Conservation (phyloP, 139 green algal genomes). For the Coelastrella sp. region DNA sequence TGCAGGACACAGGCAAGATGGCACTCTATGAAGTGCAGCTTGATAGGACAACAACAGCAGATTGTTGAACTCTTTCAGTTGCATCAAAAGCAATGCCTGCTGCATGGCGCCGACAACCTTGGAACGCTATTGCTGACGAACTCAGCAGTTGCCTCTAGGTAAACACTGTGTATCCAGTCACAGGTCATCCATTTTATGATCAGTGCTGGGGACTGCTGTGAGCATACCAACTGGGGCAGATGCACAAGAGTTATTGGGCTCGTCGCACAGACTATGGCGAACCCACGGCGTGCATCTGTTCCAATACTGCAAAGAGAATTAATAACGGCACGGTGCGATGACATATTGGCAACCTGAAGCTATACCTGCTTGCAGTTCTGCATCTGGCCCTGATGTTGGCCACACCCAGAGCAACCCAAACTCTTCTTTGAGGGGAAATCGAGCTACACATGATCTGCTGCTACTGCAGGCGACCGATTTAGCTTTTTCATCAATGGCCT, state of each 20-base stretch:
- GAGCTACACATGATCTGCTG: slow-evolving; percentile 31
- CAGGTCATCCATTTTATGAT: background rate
- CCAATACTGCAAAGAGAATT: no score
- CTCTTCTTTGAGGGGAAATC: slow-evolving; percentile 27
- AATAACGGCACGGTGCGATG: background rate
- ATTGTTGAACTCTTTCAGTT: no score
- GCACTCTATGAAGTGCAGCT: background rate
- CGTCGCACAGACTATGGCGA: background rate
- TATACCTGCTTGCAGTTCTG: slow-evolving; percentile 19
- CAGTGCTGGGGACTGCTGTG: background rate
- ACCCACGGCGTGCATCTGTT: background rate
- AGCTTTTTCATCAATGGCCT: slow-evolving; percentile 42
- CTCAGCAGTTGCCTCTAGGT: no score
- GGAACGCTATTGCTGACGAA: no score
- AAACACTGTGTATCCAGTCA: background rate
- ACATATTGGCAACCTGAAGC: background rate
- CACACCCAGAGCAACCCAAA: slow-evolving; percentile 30
- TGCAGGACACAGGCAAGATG: background rate
- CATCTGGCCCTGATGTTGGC: background rate
- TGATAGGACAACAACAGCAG: background rate
- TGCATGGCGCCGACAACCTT: no score
- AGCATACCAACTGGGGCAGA: background rate
- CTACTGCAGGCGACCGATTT: slow-evolving; percentile 20
- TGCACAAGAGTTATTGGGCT: background rate
- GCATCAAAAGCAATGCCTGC: background rate